phyloP scores from a whole-genome alignment of 1,139 yeast genomes.

The Candida albicans region DNA sequence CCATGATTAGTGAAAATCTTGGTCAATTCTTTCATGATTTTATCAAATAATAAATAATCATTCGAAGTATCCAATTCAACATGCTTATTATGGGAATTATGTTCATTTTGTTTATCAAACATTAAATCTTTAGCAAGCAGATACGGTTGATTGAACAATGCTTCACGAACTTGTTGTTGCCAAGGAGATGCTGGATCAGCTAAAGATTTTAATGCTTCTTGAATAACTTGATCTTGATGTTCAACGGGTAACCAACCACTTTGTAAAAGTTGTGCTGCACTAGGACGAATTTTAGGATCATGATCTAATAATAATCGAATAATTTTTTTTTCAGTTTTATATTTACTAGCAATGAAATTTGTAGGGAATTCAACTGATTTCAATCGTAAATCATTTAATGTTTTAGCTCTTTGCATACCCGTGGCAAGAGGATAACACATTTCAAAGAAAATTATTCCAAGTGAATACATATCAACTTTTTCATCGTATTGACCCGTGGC shows the following conservation, averaged over 20 bases:
- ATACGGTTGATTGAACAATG: conserved; percentile 80
- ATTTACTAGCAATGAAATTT: conserved; percentile 54
- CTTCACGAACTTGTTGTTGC: conserved; percentile 88
- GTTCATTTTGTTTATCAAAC: conserved; percentile 49
- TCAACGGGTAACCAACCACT: conserved; percentile 87
- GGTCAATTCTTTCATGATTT: conserved; percentile 57
- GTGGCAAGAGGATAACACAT: conserved; percentile 84
- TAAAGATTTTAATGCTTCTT: conserved; percentile 80
- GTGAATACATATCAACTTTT: conserved; percentile 92
- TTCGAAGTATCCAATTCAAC: conserved; percentile 22
- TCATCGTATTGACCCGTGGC: conserved; percentile 78
- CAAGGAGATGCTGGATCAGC: conserved; percentile 92
- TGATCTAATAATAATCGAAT: conserved; percentile 70
- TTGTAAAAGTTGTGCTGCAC: conserved; percentile 70
- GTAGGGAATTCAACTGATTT: conserved; percentile 63
- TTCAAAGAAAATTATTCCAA: conserved; percentile 93
- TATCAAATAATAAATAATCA: conserved; percentile 46
- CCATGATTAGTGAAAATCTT: conserved; percentile 77
- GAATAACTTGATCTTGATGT: conserved; percentile 84
- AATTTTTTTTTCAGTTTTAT: conserved; percentile 61
- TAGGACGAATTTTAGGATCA: conserved; percentile 73
- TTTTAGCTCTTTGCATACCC: conserved; percentile 87
- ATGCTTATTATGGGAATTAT: conserved; percentile 12
- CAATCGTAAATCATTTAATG: conserved; percentile 61
- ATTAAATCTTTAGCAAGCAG: conserved; percentile 78